A percentile compares a stretch with the other conserved stretches of the same genome.
Evolutionary conservation across 2,329 filamentous ascomycete species (phyloP).

Genomic region (Sclerotinia subarctica): DNA sequence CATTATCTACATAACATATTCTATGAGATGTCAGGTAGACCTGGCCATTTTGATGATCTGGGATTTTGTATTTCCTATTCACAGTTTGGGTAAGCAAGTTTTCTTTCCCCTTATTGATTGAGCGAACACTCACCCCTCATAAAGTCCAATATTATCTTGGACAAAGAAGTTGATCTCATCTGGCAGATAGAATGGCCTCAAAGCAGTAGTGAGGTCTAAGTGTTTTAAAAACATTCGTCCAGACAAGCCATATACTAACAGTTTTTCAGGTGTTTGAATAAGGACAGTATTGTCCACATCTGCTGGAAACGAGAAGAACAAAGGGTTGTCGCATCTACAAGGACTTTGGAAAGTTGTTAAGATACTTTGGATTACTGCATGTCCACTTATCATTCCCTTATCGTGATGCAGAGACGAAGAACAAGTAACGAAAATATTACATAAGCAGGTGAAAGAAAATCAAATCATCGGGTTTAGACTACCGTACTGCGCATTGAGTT

Average conservation of each 20-base stretch:
- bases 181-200: constrained; percentile 85
- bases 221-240: constrained; percentile 96
- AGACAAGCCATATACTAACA: constrained; percentile 44
- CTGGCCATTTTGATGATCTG: constrained; percentile 90
- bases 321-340: not conserved
- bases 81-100: not conserved
- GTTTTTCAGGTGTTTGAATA: constrained; percentile 10
- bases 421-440: not conserved
- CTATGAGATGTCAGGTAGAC: constrained; percentile 95
- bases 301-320: not conserved
- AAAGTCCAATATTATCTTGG: constrained; percentile 94
- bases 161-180: constrained; percentile 96
- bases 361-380: not conserved
- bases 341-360: not conserved
- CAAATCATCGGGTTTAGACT: not conserved
- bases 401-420: not conserved
- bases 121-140: constrained; percentile 74
- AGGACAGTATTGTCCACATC: constrained; percentile 7
- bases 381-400: constrained; percentile 1
- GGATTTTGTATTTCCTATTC: constrained; percentile 86
- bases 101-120: not conserved
- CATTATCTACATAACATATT: constrained; percentile 89
- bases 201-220: constrained; percentile 91
- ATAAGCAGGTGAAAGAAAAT: not conserved
- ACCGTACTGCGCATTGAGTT: not conserved